A percentile compares a stretch with the other conserved stretches of the same genome.
phyloP scores from a whole-genome alignment of 345 rosid species.

The Populus pruinosa region DNA sequence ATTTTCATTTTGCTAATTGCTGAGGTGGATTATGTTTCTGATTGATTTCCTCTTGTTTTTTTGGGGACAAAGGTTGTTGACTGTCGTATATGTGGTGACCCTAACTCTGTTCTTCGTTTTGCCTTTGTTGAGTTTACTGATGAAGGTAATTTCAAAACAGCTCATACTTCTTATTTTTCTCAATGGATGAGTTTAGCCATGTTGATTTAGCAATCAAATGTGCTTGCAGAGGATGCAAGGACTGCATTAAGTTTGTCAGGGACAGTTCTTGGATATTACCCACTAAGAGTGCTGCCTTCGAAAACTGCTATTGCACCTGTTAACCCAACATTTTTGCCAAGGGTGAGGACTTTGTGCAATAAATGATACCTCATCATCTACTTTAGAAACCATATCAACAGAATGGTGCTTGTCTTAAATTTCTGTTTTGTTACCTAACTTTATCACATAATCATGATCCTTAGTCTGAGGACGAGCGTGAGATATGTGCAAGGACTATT shows the following conservation, averaged over 20 bases:
- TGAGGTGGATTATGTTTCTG: not conserved
- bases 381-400: not conserved
- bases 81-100: slow-evolving; percentile 94
- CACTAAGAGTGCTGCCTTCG: slow-evolving; percentile 92
- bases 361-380: not conserved
- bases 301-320: slow-evolving; percentile 99
- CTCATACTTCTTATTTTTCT: slow-evolving; percentile 12
- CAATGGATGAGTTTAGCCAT: not conserved
- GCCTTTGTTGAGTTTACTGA: slow-evolving; percentile 91
- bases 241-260: slow-evolving; percentile 85
- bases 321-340: slow-evolving; percentile 94
- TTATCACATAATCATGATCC: slow-evolving; percentile 18
- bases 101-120: slow-evolving; percentile 87
- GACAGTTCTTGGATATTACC: slow-evolving; percentile 87
- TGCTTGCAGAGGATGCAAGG: slow-evolving; percentile 74
- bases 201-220: slow-evolving; percentile 22
- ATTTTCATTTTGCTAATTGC: not conserved
- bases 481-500: slow-evolving; percentile 96
- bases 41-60: not conserved
- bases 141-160: slow-evolving; percentile 59
- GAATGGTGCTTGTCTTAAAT: slow-evolving; percentile 1
- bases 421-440: slow-evolving; percentile 9
- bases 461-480: slow-evolving; percentile 95
- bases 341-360: slow-evolving; percentile 45
- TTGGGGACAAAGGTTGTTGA: slow-evolving; percentile 29